Conservation (phyloP, 768 basidiomycete species). For the Filobasidium floriforme region DNA sequence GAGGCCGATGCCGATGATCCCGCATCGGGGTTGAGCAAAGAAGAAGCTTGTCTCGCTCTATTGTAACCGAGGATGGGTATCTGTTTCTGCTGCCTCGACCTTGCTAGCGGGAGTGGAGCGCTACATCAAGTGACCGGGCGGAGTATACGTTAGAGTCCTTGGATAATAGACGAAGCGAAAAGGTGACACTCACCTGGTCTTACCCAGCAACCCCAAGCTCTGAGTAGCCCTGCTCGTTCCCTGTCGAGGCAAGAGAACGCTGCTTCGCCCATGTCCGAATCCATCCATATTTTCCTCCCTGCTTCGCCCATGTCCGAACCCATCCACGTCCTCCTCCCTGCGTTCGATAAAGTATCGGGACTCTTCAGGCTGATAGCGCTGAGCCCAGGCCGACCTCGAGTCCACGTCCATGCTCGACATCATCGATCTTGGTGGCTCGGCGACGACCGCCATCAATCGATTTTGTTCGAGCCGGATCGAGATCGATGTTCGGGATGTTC, state of each 20-base stretch:
- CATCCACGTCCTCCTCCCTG: background rate
- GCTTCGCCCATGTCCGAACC: background rate
- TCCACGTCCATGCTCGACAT: too few species aligned
- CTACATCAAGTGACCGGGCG: background rate
- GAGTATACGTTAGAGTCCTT: background rate
- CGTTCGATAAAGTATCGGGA: background rate
- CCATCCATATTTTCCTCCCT: background rate
- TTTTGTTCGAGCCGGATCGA: too few species aligned
- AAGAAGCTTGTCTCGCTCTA: background rate
- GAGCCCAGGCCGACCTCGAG: too few species aligned
- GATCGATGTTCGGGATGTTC: too few species aligned
- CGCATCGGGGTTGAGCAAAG: too few species aligned
- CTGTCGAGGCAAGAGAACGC: background rate
- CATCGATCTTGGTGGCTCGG: too few species aligned
- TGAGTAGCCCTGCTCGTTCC: background rate
- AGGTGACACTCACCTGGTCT: background rate
- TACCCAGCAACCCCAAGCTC: background rate
- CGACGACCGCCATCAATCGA: too few species aligned
- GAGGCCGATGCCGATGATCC: too few species aligned
- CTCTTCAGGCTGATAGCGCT: too few species aligned
- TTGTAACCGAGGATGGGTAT: slow-evolving; percentile 5
- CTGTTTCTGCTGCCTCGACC: background rate
- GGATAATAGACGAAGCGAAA: background rate
- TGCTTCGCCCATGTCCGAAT: background rate
- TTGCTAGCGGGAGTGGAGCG: background rate